phyloP scores from a whole-genome alignment of 2,329 filamentous ascomycete genomes.

The Fusarium irregulare region DNA sequence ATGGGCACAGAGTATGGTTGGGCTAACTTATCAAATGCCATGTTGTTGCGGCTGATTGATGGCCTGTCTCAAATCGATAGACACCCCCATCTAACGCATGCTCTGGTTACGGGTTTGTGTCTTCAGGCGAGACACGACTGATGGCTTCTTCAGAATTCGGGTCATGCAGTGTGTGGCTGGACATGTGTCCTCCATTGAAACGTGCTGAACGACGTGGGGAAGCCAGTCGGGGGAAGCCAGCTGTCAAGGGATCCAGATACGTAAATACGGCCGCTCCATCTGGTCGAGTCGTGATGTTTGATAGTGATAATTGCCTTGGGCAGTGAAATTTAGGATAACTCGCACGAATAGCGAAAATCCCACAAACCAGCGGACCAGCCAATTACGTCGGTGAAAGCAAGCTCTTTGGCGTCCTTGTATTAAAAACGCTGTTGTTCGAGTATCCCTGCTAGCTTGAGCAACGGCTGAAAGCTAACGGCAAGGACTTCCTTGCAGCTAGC shows the following conservation, averaged over 20 bases:
- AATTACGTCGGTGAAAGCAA: slow-evolving; percentile 21
- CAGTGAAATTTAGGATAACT: slow-evolving; percentile 30
- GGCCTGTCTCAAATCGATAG: slow-evolving; percentile 33
- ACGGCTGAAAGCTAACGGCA: slow-evolving; percentile 24
- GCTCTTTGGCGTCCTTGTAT: slow-evolving; percentile 31
- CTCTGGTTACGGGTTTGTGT: slow-evolving; percentile 11
- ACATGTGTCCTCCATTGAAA: slow-evolving; percentile 54
- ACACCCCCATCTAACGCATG: slow-evolving; percentile 23
- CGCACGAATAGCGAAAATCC: slow-evolving; percentile 13
- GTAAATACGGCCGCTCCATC: slow-evolving; percentile 32
- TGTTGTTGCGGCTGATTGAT: slow-evolving; percentile 15
- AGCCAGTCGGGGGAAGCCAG: slow-evolving; percentile 49
- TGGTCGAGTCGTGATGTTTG: slow-evolving; percentile 34
- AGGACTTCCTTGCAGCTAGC: slow-evolving; percentile 7
- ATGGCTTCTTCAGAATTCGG: slow-evolving; percentile 35
- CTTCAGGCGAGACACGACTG: slow-evolving; percentile 39
- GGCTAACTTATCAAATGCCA: slow-evolving; percentile 22
- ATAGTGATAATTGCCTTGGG: slow-evolving; percentile 30
- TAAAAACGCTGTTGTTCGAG: slow-evolving; percentile 29
- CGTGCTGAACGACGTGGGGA: slow-evolving; percentile 46
- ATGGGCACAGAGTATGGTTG: slow-evolving; percentile 17
- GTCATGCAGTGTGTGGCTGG: slow-evolving; percentile 49
- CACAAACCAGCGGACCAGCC: slow-evolving; percentile 3
- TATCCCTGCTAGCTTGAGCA: slow-evolving; percentile 40
- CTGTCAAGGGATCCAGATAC: slow-evolving; percentile 46